Evolutionary conservation across 1,284 basidiomycete species (phyloP), one percentile per base, ranked within the genome.

Genomic region (Gomphus sp.): DNA sequence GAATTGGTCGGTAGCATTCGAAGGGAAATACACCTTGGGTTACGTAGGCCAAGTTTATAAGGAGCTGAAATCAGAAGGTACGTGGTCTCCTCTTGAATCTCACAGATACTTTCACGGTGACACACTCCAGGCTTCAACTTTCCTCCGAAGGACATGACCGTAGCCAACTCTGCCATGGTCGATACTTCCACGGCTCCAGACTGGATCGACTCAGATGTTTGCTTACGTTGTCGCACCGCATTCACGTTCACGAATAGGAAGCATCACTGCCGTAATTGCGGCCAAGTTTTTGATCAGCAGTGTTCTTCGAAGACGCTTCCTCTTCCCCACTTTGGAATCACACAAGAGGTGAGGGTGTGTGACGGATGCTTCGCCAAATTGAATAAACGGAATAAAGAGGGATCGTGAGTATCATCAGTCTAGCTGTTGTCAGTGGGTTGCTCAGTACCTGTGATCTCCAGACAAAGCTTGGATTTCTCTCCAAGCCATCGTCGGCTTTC

Each of bases 261-360:
- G 70, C 97, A 99, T 69, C 97, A 99, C 70, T 99, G 97, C 71
- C 84, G 97, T 8, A 98, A 98, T 72, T 99, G 97, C 71, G 97
- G 97, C 9, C 87, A 91, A 67, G 93, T 99, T 18, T 99, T 98
- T 68, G 95, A 98, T 72, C 93, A 96, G 62, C 81, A 86, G 57
- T 99, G 97, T 72, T 95, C 93, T 0, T 87, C 89, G 44, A 91
- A 93, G 72, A 79, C 79, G 2, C 83, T 93, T 73, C 74, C 93
- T 0, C 76, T 99, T 12, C 95, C 97, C 1, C 91, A 95, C 71
- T 98, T 93, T 68, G 97, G 97, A 11, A 95, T 99, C 66, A 80
- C 86, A 3, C 90, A 98, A 68, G 87, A 91, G 57, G 97, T 99
- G 3, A 80, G 97, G 50, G 95, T 99, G 1, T 99, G 97, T 65